Evolutionary conservation across 2,329 filamentous ascomycete species (phyloP).

Genomic region (Penicillium concentricum): DNA sequence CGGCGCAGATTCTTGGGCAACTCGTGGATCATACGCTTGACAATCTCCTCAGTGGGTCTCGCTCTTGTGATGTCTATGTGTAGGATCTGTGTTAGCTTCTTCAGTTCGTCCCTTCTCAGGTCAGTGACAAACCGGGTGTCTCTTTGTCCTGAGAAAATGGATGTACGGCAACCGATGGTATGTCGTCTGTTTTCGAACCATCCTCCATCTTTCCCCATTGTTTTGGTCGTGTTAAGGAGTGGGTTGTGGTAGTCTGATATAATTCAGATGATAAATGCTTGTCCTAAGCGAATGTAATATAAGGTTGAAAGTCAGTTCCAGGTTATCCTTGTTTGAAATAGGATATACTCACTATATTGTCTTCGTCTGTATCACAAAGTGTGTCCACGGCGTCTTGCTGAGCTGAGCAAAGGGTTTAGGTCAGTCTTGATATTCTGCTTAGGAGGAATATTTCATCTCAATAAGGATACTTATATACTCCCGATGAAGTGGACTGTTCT

Average conservation of each 20-base stretch:
- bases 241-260: neutral
- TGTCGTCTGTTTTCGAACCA: neutral
- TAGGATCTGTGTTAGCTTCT: slow-evolving; percentile 23
- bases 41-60: slow-evolving; percentile 7
- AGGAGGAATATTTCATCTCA: neutral
- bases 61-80: slow-evolving; percentile 19
- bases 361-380: neutral
- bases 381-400: too few relatives aligned
- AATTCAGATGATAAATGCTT: neutral
- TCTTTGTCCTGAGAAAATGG: slow-evolving; percentile 4
- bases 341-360: neutral
- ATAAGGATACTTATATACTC: neutral
- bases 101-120: slow-evolving; percentile 20
- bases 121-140: slow-evolving; percentile 21
- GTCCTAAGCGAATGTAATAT: neutral
- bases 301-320: neutral
- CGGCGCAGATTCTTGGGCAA: slow-evolving; percentile 18
- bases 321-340: neutral
- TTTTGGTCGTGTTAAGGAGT: neutral
- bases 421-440: neutral
- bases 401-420: neutral
- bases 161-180: neutral
- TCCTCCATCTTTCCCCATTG: slow-evolving; percentile 1
- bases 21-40: slow-evolving; percentile 13
- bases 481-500: neutral